Conservation (phyloP, 148 eudicot species). For the Rhododendron molle region DNA sequence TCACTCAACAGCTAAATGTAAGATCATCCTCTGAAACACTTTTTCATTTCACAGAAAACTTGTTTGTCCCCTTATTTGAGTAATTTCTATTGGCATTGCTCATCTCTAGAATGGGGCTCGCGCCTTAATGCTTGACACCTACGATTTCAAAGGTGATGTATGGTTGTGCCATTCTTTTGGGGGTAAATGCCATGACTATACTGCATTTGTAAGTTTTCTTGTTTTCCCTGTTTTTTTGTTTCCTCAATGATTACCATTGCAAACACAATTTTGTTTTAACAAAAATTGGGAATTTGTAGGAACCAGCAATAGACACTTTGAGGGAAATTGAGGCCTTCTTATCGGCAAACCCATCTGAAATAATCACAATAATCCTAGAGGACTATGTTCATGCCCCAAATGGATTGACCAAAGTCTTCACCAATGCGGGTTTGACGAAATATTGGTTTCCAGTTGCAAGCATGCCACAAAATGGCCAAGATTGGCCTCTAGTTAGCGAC, state of each 20-base stretch:
- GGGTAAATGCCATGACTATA: slow-evolving; percentile 58
- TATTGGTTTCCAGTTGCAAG: slow-evolving; percentile 69
- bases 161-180: slow-evolving; percentile 87
- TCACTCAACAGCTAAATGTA: slow-evolving; percentile 75
- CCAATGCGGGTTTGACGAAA: slow-evolving; percentile 60
- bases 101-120: slow-evolving; percentile 72
- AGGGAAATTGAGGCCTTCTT: slow-evolving; percentile 65
- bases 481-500: slow-evolving; percentile 75
- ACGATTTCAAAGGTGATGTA: slow-evolving; percentile 61
- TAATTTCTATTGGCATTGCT: background rate
- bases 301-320: slow-evolving; percentile 56
- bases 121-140: slow-evolving; percentile 75
- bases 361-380: slow-evolving; percentile 70
- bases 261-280: too few species aligned
- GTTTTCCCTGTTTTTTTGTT: background rate
- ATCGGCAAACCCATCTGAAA: slow-evolving; percentile 57
- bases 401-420: slow-evolving; percentile 70
- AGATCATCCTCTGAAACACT: background rate
- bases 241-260: background rate
- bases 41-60: background rate
- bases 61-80: background rate
- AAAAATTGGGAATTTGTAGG: slow-evolving; percentile 18
- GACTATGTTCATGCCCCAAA: slow-evolving; percentile 74
- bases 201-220: slow-evolving; percentile 58
- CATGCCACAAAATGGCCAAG: slow-evolving; percentile 69